Conservation (phyloP, 495 filamentous ascomycete genomes). For the Platismatia glauca region DNA sequence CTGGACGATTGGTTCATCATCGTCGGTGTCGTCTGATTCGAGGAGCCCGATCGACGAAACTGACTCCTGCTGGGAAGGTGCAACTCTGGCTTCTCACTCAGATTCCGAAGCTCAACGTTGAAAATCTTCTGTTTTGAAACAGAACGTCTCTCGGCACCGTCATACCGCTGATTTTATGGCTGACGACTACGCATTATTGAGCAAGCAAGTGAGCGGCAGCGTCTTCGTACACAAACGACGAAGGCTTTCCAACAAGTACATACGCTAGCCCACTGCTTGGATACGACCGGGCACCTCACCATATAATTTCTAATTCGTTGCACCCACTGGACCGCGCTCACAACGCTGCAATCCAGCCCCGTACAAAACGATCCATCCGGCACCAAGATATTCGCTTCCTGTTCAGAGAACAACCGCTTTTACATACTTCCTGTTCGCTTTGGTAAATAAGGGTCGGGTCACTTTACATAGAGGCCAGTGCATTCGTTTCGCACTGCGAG, state of each 20-base stretch:
- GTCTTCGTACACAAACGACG: not conserved
- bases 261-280: slow-evolving; percentile 1
- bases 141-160: slow-evolving; percentile 7
- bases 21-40: slow-evolving; percentile 55
- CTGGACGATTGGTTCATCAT: slow-evolving; percentile 67
- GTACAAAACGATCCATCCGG: not conserved
- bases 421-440: slow-evolving; percentile 10
- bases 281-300: slow-evolving; percentile 4
- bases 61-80: slow-evolving; percentile 56
- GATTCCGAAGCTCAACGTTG: slow-evolving; percentile 43
- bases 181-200: slow-evolving; percentile 3
- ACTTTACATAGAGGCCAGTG: slow-evolving; percentile 9
- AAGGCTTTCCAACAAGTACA: slow-evolving; percentile 3
- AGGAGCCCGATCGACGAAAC: slow-evolving; percentile 54
- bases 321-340: slow-evolving; percentile 1
- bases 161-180: not conserved
- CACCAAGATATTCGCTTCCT: slow-evolving; percentile 15
- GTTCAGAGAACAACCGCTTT: slow-evolving; percentile 7
- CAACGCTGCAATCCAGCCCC: slow-evolving; percentile 1
- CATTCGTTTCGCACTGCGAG: slow-evolving; percentile 17
- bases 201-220: not conserved
- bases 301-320: slow-evolving; percentile 9
- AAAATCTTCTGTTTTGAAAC: not conserved
- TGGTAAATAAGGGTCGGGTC: slow-evolving; percentile 3
- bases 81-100: slow-evolving; percentile 46